Percentiles rank a stretch among this genome's conserved stretches.
Conservation (phyloP, 306 rosid genomes). For the Mimosa pudica region DNA sequence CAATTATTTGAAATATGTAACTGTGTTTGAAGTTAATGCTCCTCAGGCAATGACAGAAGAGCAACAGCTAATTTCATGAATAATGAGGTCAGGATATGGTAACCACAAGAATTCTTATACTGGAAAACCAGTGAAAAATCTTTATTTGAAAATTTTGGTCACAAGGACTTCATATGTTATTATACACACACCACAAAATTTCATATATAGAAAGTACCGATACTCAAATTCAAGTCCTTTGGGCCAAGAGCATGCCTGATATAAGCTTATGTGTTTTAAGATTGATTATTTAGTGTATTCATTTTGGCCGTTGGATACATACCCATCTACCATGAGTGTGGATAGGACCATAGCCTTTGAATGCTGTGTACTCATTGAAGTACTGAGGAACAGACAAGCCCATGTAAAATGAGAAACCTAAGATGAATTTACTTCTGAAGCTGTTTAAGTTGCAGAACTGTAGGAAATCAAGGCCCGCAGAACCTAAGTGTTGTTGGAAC, state of each 20-base stretch:
- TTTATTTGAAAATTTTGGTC: no score
- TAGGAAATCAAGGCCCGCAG: slow-evolving; percentile 83
- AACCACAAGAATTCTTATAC: no score
- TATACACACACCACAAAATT: no score
- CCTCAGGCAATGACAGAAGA: no score
- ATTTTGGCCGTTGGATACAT: not conserved
- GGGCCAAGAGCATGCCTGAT: not conserved
- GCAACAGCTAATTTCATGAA: not conserved
- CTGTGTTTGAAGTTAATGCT: no score
- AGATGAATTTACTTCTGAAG: slow-evolving; percentile 71
- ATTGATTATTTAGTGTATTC: not conserved
- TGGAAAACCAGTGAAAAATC: no score
- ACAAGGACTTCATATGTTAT: no score
- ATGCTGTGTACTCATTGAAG: slow-evolving; percentile 88
- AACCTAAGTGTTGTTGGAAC: slow-evolving; percentile 55
- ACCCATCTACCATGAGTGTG: slow-evolving; percentile 96
- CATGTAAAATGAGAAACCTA: slow-evolving; percentile 91
- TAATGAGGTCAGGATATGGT: not conserved
- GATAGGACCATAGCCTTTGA: slow-evolving; percentile 84
- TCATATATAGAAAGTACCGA: no score
- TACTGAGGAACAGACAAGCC: slow-evolving; percentile 91
- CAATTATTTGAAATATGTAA: no score
- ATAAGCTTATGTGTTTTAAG: not conserved
- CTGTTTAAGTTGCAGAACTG: slow-evolving; percentile 95
- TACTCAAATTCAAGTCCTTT: no score